These are phyloP conservation scores for Neoconidiobolus thromboides DNA, from an alignment of 371 early-diverging fungal species.

Conservation along the genomic window DNA sequence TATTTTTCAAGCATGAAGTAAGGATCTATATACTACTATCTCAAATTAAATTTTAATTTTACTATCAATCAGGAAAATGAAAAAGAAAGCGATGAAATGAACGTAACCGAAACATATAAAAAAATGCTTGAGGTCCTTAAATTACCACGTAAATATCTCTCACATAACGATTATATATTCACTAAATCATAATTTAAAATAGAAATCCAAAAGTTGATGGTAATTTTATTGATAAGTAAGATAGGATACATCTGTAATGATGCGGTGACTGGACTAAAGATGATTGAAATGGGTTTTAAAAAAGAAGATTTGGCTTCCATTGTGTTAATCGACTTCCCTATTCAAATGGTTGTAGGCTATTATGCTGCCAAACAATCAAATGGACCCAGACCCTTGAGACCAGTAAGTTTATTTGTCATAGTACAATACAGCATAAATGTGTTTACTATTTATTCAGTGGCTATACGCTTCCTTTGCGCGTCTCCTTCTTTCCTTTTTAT, in stretches of 20 bases:
- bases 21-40: slow-evolving; percentile 1
- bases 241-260: slow-evolving; percentile 92
- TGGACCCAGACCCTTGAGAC: slow-evolving; percentile 62
- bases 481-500: slow-evolving; percentile 47
- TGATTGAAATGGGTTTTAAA: slow-evolving; percentile 83
- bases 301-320: slow-evolving; percentile 87
- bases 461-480: slow-evolving; percentile 74
- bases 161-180: background rate
- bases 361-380: slow-evolving; percentile 90
- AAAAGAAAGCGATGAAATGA: slow-evolving; percentile 14
- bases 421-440: slow-evolving; percentile 24
- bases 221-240: slow-evolving; percentile 64
- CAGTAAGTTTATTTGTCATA: slow-evolving; percentile 49
- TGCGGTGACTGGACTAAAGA: slow-evolving; percentile 75
- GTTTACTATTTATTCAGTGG: slow-evolving; percentile 53
- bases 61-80: slow-evolving; percentile 10
- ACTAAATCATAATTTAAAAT: background rate
- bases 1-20: slow-evolving; percentile 61
- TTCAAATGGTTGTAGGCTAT: slow-evolving; percentile 90
- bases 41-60: background rate
- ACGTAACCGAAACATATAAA: slow-evolving; percentile 21
- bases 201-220: slow-evolving; percentile 67
- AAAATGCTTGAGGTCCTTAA: slow-evolving; percentile 53
- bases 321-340: slow-evolving; percentile 85
- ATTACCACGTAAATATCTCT: slow-evolving; percentile 35